Conservation (phyloP, 352 stramenopile species). For the Aphanomyces stellatus region DNA sequence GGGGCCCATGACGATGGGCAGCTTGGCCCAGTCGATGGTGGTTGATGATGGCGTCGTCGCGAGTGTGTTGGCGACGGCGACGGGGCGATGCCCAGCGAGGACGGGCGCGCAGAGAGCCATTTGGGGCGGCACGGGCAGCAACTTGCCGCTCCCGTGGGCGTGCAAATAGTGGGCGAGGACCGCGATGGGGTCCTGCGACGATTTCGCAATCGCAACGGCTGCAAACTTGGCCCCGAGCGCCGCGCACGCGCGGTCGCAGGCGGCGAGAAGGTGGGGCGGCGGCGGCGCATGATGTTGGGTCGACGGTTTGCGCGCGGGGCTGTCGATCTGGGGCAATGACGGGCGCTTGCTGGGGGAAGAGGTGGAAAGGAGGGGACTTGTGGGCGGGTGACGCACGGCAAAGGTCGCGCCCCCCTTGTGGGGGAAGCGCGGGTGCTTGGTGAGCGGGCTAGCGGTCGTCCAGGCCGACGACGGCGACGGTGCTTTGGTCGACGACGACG, state of each 20-base stretch:
- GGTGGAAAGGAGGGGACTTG: neutral
- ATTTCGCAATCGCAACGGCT: constrained; percentile 44
- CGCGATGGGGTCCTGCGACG: constrained; percentile 12
- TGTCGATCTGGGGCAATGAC: neutral
- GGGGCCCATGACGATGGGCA: constrained; percentile 58
- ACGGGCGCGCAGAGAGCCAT: constrained; percentile 64
- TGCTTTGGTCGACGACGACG: neutral
- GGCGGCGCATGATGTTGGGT: no score
- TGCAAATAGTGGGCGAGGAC: constrained; percentile 36
- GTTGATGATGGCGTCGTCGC: constrained; percentile 21
- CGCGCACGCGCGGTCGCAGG: constrained; percentile 40
- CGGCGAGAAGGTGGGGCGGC: constrained; percentile 25
- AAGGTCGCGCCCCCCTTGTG: neutral
- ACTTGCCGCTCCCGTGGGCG: constrained; percentile 31
- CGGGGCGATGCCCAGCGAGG: constrained; percentile 30
- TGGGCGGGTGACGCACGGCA: neutral
- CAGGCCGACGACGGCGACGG: neutral
- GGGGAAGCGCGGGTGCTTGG: neutral
- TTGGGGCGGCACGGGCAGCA: constrained; percentile 47
- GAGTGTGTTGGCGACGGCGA: constrained; percentile 45
- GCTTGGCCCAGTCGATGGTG: constrained; percentile 38
- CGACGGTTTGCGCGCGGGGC: neutral
- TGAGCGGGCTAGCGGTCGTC: neutral
- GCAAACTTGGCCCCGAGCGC: constrained; percentile 43
- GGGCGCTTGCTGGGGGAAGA: neutral